A percentile compares a stretch with the other conserved stretches of the same genome.
phyloP scores from a whole-genome alignment of 352 stramenopile genomes.

The Globisporangium lucens region DNA sequence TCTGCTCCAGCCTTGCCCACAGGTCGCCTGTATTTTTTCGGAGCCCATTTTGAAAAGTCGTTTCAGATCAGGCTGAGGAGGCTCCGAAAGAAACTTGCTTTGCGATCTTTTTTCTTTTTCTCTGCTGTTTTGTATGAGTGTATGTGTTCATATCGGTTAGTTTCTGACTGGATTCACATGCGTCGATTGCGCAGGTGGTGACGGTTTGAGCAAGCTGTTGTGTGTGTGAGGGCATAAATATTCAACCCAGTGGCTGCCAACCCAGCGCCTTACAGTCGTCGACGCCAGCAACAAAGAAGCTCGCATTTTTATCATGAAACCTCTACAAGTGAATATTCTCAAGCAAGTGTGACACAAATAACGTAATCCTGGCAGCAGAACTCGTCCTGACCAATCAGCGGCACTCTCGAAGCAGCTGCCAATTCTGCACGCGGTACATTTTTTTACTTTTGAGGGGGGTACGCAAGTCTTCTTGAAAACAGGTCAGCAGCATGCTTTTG shows the following conservation, averaged over 20 bases:
- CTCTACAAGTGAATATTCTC: background rate
- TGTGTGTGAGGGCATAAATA: background rate
- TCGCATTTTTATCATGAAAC: background rate
- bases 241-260: background rate
- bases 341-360: background rate
- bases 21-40: background rate
- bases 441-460: background rate
- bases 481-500: background rate
- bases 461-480: background rate
- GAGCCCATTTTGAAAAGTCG: slow-evolving; percentile 6
- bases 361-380: background rate
- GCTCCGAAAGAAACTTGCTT: slow-evolving; percentile 3
- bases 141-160: background rate
- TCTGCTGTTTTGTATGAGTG: background rate
- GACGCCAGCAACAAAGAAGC: background rate
- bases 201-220: background rate
- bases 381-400: background rate
- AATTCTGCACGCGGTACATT: background rate
- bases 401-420: background rate
- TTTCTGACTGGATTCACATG: background rate
- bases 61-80: slow-evolving; percentile 8
- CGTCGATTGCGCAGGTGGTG: background rate
- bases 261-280: background rate
- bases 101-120: slow-evolving; percentile 7
- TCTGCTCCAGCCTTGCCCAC: background rate